Base-by-base conservation (phyloP, 176 grass and related monocot species). In the Phoenix dactylifera region DNA sequence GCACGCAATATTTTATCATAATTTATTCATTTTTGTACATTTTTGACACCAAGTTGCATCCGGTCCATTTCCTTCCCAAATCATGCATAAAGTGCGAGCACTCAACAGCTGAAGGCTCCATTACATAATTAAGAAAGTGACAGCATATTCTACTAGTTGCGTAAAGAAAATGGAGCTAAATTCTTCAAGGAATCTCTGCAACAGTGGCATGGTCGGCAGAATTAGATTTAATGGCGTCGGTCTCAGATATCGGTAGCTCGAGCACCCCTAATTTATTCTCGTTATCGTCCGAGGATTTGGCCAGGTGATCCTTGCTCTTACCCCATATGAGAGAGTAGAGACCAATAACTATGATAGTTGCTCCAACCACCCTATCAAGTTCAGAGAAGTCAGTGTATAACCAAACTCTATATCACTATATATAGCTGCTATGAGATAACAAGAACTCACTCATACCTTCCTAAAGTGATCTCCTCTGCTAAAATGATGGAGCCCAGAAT, bases 251-350 rank as follows among this genome's bases (percentile, higher is more conserved):
- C 12, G 83, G 70, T 32, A 81, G 62, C 56, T 80, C 59, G 4
- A 62, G 26, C 26, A 49, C 5, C 28, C 5, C 22, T 18, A 39
- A 72, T 1, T 65, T 44, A 25, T 54, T 82, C 74, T 10, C 66
- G 50, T 22, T 60, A 51, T 48, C 39, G 4, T 76, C 52, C 0
- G 64, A 66, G 22, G 54, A 16, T 55, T 54, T 23, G 26, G 24
- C 35, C 3, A 75, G 26, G 30, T 79, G 71, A 7, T 87, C 84
- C 53, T 78, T 82, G 71, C 68, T 85, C 84, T 88, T 95, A 16
- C 89, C 85, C 89, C 85, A 89, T 5, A 95, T 95, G 15, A 95
- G 84, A 32, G 67, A 29, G 56, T 95, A 95, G 16, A 95, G 78
- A 3, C 89, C 85, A 20, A 74, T 3, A 55, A 84, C 79, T 74